These are phyloP conservation scores for Apiospora koreana DNA, from an alignment of 2,329 filamentous ascomycete genomes.

Conservation along the genomic window DNA sequence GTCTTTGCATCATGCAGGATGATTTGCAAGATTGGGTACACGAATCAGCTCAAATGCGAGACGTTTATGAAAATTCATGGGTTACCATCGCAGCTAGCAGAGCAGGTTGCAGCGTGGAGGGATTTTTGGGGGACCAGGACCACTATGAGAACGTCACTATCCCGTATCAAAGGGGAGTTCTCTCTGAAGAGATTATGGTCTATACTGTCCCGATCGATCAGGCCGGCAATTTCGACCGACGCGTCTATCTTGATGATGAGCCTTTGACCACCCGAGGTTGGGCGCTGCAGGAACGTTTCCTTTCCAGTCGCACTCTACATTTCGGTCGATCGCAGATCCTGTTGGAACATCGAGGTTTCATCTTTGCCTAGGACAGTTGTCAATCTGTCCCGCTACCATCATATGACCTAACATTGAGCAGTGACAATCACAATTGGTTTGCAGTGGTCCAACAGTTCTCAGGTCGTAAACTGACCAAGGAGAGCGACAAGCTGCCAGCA, in stretches of 20 bases:
- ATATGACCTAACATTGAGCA: not conserved
- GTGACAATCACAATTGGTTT: not conserved
- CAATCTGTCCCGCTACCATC: not conserved
- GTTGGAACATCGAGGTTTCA: not conserved
- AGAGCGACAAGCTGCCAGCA: not conserved
- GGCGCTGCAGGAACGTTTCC: not conserved
- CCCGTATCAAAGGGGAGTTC: not conserved
- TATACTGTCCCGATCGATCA: not conserved
- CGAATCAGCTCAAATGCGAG: no score
- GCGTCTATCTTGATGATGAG: not conserved
- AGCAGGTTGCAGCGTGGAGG: not conserved
- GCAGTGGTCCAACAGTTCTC: not conserved
- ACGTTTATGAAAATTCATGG: no score
- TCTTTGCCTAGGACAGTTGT: not conserved
- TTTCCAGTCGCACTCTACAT: not conserved
- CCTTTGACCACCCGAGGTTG: not conserved
- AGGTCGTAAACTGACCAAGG: not conserved
- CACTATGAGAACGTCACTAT: not conserved
- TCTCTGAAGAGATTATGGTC: not conserved
- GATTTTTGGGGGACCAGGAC: not conserved
- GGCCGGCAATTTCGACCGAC: not conserved
- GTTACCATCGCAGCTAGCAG: not conserved
- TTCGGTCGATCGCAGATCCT: not conserved
- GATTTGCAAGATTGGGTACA: no score
- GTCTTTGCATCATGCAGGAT: no score